Percentiles rank a stretch among this genome's conserved stretches.
phyloP scores from a whole-genome alignment of 1,139 yeast genomes.

The Yamadazyma aaseri region DNA sequence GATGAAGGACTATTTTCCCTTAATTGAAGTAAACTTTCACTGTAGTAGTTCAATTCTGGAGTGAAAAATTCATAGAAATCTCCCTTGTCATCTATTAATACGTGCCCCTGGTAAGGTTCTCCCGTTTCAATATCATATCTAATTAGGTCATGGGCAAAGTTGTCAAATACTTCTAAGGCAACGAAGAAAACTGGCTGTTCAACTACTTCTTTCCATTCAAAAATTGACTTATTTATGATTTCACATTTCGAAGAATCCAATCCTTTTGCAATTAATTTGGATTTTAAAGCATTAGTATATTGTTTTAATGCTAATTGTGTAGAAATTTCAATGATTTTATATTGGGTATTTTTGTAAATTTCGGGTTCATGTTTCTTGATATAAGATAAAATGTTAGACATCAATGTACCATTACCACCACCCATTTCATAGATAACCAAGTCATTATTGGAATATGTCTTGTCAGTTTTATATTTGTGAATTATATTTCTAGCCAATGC shows the following conservation, averaged over 20 bases:
- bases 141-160: slow-evolving; percentile 78
- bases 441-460: slow-evolving; percentile 60
- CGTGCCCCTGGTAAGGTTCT: slow-evolving; percentile 76
- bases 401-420: slow-evolving; percentile 86
- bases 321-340: slow-evolving; percentile 77
- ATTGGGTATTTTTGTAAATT: slow-evolving; percentile 63
- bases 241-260: slow-evolving; percentile 51
- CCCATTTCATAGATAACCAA: slow-evolving; percentile 83
- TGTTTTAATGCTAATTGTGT: slow-evolving; percentile 68
- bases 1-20: slow-evolving; percentile 49
- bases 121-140: slow-evolving; percentile 71
- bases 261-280: slow-evolving; percentile 36
- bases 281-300: slow-evolving; percentile 34
- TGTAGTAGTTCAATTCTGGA: slow-evolving; percentile 64
- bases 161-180: slow-evolving; percentile 84
- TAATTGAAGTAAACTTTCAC: slow-evolving; percentile 52
- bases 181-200: slow-evolving; percentile 75
- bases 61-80: slow-evolving; percentile 76
- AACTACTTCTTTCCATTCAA: slow-evolving; percentile 67
- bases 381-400: slow-evolving; percentile 74
- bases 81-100: slow-evolving; percentile 68
- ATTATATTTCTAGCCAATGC: slow-evolving; percentile 75
- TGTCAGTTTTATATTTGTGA: slow-evolving; percentile 64
- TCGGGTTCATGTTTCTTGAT: slow-evolving; percentile 66
- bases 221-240: slow-evolving; percentile 70